A percentile compares a stretch with the other conserved stretches of the same genome.
phyloP scores from a whole-genome alignment of 768 basidiomycete species.

The Asterophora lycoperdoides region DNA sequence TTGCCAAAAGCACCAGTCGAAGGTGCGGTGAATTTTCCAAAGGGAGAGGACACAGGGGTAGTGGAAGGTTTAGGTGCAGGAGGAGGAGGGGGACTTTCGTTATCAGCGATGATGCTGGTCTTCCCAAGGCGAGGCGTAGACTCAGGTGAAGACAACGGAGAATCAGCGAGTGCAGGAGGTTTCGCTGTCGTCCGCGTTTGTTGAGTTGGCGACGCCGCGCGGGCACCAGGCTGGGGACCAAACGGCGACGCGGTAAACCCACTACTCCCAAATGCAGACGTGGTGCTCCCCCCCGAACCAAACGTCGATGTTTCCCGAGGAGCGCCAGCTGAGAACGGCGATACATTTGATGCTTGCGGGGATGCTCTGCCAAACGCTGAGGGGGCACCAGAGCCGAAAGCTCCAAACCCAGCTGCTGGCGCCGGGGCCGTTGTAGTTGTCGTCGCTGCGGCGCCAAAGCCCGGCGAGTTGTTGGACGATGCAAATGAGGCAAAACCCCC shows the following conservation, averaged over 20 bases:
- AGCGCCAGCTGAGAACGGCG: neutral
- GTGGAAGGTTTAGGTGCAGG: slow-evolving; percentile 19
- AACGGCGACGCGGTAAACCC: slow-evolving; percentile 7
- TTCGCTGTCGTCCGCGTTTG: slow-evolving; percentile 6
- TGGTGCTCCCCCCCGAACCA: neutral
- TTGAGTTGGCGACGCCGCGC: slow-evolving; percentile 4
- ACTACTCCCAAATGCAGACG: slow-evolving; percentile 10
- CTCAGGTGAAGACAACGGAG: slow-evolving; percentile 21
- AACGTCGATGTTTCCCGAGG: slow-evolving; percentile 4
- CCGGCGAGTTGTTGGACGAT: slow-evolving; percentile 18
- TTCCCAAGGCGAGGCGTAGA: slow-evolving; percentile 14
- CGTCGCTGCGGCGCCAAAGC: slow-evolving; percentile 20
- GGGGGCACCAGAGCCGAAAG: slow-evolving; percentile 15
- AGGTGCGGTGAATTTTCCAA: slow-evolving; percentile 9
- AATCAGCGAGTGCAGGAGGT: slow-evolving; percentile 6
- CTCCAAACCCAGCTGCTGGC: slow-evolving; percentile 13
- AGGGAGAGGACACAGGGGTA: slow-evolving; percentile 21
- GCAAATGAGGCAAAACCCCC: slow-evolving; percentile 24
- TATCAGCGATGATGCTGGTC: slow-evolving; percentile 13
- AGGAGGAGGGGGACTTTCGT: slow-evolving; percentile 11
- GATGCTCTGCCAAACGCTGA: slow-evolving; percentile 22
- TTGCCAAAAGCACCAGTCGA: slow-evolving; percentile 36
- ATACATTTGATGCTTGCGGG: slow-evolving; percentile 3
- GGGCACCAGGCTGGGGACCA: slow-evolving; percentile 7
- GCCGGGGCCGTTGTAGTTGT: slow-evolving; percentile 4